A percentile compares a stretch with the other conserved stretches of the same genome.
Conservation (phyloP, 352 stramenopile genomes). For the Nothophytophthora sp. region DNA sequence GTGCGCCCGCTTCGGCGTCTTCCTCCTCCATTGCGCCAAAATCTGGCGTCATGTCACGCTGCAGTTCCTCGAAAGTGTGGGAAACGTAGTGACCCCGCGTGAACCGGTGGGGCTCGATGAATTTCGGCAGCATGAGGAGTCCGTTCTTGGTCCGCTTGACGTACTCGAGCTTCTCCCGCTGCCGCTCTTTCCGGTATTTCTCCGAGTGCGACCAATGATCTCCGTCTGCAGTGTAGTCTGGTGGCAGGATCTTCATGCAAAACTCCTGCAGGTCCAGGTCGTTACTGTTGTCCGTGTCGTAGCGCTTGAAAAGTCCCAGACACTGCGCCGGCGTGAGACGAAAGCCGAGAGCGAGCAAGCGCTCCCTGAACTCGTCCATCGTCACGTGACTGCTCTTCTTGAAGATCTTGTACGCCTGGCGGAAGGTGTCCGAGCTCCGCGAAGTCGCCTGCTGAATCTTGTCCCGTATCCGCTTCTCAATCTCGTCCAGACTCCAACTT, state of each 20-base stretch:
- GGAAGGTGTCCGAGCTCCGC: slow-evolving; percentile 79
- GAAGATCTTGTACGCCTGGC: slow-evolving; percentile 82
- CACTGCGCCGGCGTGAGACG: slow-evolving; percentile 67
- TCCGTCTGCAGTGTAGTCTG: slow-evolving; percentile 79
- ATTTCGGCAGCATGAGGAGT: slow-evolving; percentile 59
- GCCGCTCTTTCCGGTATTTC: slow-evolving; percentile 49
- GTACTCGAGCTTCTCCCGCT: slow-evolving; percentile 56
- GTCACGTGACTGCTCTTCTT: slow-evolving; percentile 77
- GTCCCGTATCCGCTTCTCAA: slow-evolving; percentile 78
- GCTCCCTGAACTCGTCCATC: slow-evolving; percentile 72
- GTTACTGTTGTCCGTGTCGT: slow-evolving; percentile 75
- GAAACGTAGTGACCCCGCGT: slow-evolving; percentile 45
- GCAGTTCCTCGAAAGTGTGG: slow-evolving; percentile 45
- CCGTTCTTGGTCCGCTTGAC: slow-evolving; percentile 68
- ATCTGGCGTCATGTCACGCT: slow-evolving; percentile 17
- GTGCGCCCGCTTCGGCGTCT: slow-evolving; percentile 3
- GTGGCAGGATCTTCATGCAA: slow-evolving; percentile 71
- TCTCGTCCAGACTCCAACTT: slow-evolving; percentile 75
- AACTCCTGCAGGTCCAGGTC: slow-evolving; percentile 87
- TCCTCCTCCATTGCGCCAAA: slow-evolving; percentile 1
- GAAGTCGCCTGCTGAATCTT: slow-evolving; percentile 81
- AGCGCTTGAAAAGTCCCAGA: slow-evolving; percentile 64
- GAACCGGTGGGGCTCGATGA: slow-evolving; percentile 56
- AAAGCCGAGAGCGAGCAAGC: slow-evolving; percentile 70
- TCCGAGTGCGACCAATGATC: slow-evolving; percentile 77